Evolutionary conservation across 2,329 filamentous ascomycete genomes (phyloP).

Genomic region (Penicillium concentricum): DNA sequence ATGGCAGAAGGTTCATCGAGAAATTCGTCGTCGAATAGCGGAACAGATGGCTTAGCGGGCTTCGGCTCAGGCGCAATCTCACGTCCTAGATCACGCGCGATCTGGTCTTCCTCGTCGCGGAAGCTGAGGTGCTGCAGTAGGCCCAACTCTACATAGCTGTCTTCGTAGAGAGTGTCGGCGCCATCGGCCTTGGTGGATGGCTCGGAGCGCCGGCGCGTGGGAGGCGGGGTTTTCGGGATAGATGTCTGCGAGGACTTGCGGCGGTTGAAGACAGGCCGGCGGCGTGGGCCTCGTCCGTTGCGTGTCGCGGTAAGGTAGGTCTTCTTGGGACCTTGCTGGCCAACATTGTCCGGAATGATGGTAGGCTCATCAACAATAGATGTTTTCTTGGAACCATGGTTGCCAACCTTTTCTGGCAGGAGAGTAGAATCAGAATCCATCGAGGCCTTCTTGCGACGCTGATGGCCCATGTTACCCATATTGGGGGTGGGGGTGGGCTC

Average conservation of each 20-base stretch:
- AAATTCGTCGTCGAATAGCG: conserved; percentile 6
- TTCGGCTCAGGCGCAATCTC: conserved; percentile 6
- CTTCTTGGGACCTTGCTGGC: conserved; percentile 28
- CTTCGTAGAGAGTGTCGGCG: background rate
- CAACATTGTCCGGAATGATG: background rate
- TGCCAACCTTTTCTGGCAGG: background rate
- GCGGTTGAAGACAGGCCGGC: conserved; percentile 33
- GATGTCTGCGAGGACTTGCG: conserved; percentile 39
- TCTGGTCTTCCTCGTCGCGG: conserved; percentile 6
- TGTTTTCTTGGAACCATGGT: conserved; percentile 27
- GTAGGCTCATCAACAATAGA: conserved; percentile 7
- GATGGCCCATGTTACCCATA: background rate
- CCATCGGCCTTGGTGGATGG: background rate
- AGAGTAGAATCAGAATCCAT: conserved; percentile 1
- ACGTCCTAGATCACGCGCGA: conserved; percentile 3
- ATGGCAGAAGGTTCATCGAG: background rate
- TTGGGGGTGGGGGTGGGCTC: background rate
- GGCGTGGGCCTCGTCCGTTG: conserved; percentile 24
- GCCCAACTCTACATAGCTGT: conserved; percentile 6
- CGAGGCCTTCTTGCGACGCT: conserved; percentile 26
- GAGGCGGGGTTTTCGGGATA: conserved; percentile 63
- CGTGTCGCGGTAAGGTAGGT: conserved; percentile 29
- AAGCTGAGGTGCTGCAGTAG: conserved; percentile 8
- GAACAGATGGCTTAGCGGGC: background rate
- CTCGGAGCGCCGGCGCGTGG: conserved; percentile 63